Conservation (phyloP, 2,329 filamentous ascomycete genomes). For the Exophiala spinifera region DNA sequence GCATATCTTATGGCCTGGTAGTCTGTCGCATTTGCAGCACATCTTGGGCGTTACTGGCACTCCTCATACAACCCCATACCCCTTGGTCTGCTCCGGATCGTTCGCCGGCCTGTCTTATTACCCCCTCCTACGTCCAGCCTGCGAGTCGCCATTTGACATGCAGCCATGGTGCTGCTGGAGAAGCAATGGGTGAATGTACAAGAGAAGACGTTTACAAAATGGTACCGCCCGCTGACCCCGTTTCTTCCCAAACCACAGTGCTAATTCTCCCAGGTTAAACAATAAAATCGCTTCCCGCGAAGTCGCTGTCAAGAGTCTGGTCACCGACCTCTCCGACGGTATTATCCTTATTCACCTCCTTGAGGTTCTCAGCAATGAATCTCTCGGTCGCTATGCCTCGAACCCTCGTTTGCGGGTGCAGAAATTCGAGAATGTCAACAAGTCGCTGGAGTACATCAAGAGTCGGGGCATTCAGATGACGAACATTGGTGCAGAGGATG, state of each 20-base stretch:
- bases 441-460: conserved; percentile 90
- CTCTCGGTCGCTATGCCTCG: conserved; percentile 91
- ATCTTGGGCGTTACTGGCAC: not conserved
- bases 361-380: conserved; percentile 91
- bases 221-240: conserved; percentile 49
- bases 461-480: conserved; percentile 91
- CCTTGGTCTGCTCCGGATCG: no score
- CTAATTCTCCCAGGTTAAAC: conserved; percentile 68
- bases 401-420: conserved; percentile 96
- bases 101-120: not conserved
- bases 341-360: conserved; percentile 95
- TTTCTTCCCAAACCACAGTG: not conserved
- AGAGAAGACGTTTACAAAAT: conserved; percentile 99
- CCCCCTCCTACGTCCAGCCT: not conserved
- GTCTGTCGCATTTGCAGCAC: not conserved
- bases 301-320: conserved; percentile 80
- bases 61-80: no score
- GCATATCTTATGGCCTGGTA: not conserved
- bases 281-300: conserved; percentile 80
- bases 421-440: conserved; percentile 96
- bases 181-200: conserved; percentile 74
- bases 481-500: conserved; percentile 96
- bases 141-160: conserved; percentile 20
- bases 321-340: conserved; percentile 86
- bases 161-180: conserved; percentile 50